phyloP scores from a whole-genome alignment of 2,329 filamentous ascomycete species.

The Chaetomium olivaceum region DNA sequence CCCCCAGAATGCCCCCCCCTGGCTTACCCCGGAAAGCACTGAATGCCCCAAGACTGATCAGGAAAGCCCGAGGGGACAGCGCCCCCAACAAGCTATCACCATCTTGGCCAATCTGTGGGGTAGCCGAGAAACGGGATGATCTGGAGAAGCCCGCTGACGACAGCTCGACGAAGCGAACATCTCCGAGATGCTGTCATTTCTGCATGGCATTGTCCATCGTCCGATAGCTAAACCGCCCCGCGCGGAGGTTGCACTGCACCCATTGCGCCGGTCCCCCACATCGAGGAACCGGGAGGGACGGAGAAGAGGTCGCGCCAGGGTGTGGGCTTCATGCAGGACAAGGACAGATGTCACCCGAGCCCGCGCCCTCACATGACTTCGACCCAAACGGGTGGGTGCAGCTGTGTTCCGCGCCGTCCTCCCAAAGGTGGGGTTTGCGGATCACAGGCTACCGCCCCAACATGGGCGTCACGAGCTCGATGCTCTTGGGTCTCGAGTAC shows the following conservation, averaged over 20 bases:
- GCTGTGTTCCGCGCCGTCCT: not conserved
- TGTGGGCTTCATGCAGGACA: constrained; percentile 13
- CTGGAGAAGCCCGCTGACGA: constrained; percentile 6
- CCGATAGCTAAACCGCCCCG: constrained; percentile 17
- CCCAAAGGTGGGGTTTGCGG: constrained; percentile 5
- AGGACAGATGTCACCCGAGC: constrained; percentile 12
- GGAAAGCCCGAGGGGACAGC: constrained; percentile 18
- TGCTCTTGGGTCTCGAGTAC: constrained; percentile 61
- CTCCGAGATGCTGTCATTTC: not conserved
- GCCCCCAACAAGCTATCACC: constrained; percentile 1
- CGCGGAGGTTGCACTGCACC: constrained; percentile 23
- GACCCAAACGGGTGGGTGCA: constrained; percentile 16
- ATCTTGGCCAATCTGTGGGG: constrained; percentile 22
- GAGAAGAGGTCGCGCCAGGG: not conserved
- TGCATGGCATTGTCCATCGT: constrained; percentile 13
- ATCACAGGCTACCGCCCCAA: constrained; percentile 46
- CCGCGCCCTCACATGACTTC: constrained; percentile 21
- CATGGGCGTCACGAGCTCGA: constrained; percentile 64
- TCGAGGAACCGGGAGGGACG: constrained; percentile 2
- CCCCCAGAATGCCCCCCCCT: not conserved
- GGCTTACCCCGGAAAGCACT: constrained; percentile 16
- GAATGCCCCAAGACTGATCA: constrained; percentile 19
- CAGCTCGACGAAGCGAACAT: constrained; percentile 1
- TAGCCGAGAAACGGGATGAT: constrained; percentile 3
- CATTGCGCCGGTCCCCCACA: constrained; percentile 13